Conservation (phyloP, 2,329 filamentous ascomycete species). For the Ciborinia camelliae region DNA sequence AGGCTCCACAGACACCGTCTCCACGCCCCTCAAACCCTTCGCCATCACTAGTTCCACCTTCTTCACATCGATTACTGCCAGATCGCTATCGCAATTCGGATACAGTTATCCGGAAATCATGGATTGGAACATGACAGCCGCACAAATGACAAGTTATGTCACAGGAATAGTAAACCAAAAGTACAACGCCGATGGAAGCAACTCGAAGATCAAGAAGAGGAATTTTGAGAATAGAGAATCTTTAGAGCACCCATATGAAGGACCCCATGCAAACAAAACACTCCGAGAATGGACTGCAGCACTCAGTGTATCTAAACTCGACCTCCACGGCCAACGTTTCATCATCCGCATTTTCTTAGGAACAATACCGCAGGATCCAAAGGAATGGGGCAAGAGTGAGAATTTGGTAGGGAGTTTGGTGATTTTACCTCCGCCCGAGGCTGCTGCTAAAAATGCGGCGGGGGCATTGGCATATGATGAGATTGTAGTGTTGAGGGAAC, state of each 20-base stretch:
- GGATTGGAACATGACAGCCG: conserved; percentile 49
- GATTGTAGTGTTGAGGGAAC: conserved; percentile 23
- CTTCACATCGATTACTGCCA: conserved; percentile 25
- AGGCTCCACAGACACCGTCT: conserved; percentile 32
- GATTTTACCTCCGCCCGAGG: conserved; percentile 29
- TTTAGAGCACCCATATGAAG: not conserved
- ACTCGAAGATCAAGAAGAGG: conserved; percentile 11
- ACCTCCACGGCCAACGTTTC: conserved; percentile 29
- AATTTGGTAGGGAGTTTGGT: conserved; percentile 26
- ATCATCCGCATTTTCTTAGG: conserved; percentile 31
- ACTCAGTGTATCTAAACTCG: conserved; percentile 33
- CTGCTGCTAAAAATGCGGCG: conserved; percentile 13
- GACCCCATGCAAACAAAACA: not conserved
- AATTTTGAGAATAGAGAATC: not conserved
- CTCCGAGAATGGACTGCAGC: conserved; percentile 29
- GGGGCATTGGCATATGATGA: conserved; percentile 28
- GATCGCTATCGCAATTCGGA: conserved; percentile 27
- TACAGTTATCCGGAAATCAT: conserved; percentile 37
- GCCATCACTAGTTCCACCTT: conserved; percentile 32
- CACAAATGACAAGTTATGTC: conserved; percentile 56
- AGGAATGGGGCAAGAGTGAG: conserved; percentile 25
- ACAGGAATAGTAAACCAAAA: conserved; percentile 57
- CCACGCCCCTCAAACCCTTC: conserved; percentile 30
- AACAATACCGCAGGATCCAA: conserved; percentile 25
- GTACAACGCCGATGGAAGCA: conserved; percentile 36